These are phyloP conservation scores for Candida montana DNA, from an alignment of 805 yeast species.

Conservation along the genomic window DNA sequence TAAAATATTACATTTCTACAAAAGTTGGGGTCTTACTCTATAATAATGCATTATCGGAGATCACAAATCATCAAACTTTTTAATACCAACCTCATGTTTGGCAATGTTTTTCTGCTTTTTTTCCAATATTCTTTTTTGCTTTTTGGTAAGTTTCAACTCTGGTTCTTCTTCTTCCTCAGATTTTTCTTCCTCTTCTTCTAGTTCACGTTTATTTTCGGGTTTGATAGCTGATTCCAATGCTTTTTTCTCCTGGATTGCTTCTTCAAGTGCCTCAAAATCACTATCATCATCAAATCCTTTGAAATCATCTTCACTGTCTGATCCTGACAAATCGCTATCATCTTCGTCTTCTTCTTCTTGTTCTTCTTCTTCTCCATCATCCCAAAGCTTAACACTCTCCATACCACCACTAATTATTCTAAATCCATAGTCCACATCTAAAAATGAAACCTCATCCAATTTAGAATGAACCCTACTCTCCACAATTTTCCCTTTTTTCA, in stretches of 20 bases:
- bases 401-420: constrained; percentile 78
- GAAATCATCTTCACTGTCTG: constrained; percentile 5
- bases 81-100: constrained; percentile 58
- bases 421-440: constrained; percentile 80
- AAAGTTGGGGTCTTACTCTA: too few species aligned
- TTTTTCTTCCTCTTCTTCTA: constrained; percentile 4
- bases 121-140: constrained; percentile 18
- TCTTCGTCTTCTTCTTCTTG: constrained; percentile 12
- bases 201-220: constrained; percentile 8
- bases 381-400: constrained; percentile 80
- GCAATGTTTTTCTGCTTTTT: constrained; percentile 34
- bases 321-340: constrained; percentile 2
- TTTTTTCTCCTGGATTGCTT: constrained; percentile 15
- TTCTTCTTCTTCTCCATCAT: constrained; percentile 26
- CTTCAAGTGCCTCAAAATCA: constrained; percentile 21
- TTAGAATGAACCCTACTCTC: constrained; percentile 64
- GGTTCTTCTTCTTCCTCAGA: constrained; percentile 10
- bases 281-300: constrained; percentile 11
- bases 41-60: constrained; percentile 21
- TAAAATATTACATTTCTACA: background rate
- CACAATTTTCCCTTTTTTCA: constrained; percentile 54
- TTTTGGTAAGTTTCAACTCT: constrained; percentile 16
- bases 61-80: constrained; percentile 60
- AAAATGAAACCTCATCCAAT: constrained; percentile 65
- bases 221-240: constrained; percentile 14